Conservation (phyloP, 805 yeast genomes). For the Metschnikowia orientalis region DNA sequence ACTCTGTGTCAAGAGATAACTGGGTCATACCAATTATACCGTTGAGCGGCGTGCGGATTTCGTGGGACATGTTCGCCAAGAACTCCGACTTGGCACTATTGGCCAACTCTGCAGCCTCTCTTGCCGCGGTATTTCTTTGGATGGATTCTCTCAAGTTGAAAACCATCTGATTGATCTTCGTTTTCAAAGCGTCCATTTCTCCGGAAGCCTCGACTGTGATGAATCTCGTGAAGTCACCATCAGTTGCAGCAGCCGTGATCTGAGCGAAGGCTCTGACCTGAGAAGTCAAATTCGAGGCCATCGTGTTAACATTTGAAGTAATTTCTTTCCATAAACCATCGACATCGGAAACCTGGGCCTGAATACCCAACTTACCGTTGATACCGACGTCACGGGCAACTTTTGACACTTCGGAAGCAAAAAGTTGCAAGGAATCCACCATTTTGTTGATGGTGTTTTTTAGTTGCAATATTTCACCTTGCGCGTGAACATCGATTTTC, state of each 20-base stretch:
- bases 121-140: constrained; percentile 87
- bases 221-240: constrained; percentile 86
- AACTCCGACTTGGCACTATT: constrained; percentile 87
- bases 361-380: constrained; percentile 88
- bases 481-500: constrained; percentile 84
- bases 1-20: constrained; percentile 78
- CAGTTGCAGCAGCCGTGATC: constrained; percentile 91
- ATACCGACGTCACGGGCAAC: constrained; percentile 93
- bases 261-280: constrained; percentile 93
- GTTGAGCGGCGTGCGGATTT: constrained; percentile 86
- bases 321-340: constrained; percentile 92
- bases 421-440: constrained; percentile 87
- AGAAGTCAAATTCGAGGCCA: constrained; percentile 90
- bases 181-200: constrained; percentile 74
- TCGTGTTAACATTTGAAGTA: constrained; percentile 85
- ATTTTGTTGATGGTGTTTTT: constrained; percentile 84
- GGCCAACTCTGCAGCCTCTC: constrained; percentile 92
- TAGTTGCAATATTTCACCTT: constrained; percentile 83
- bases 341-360: constrained; percentile 85
- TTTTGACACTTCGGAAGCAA: constrained; percentile 83
- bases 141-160: constrained; percentile 81
- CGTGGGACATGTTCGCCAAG: constrained; percentile 80
- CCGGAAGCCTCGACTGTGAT: constrained; percentile 90
- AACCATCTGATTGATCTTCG: constrained; percentile 57
- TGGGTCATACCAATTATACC: constrained; percentile 95